Percentiles rank a stretch among this genome's conserved stretches.
Conservation (phyloP, 2,329 filamentous ascomycete species). For the Penicillium aurantiogriseum region DNA sequence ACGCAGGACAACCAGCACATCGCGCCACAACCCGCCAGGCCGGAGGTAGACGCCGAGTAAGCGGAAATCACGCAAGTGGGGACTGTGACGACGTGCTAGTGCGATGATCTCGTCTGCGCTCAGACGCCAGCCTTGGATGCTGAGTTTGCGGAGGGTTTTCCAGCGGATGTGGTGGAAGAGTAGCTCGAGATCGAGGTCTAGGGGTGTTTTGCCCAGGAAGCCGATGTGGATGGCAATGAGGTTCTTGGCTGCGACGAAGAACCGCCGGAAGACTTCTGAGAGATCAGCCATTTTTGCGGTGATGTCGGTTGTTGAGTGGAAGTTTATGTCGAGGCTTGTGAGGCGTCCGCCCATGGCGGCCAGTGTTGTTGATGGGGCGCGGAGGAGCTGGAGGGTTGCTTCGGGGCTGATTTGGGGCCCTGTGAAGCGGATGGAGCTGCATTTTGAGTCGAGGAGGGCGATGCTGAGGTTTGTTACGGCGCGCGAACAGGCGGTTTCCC, state of each 20-base stretch:
- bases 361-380: conserved; percentile 49
- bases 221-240: conserved; percentile 64
- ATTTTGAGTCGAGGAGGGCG: conserved; percentile 57
- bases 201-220: conserved; percentile 57
- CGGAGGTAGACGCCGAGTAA: conserved; percentile 62
- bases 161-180: conserved; percentile 63
- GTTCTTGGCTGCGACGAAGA: conserved; percentile 60
- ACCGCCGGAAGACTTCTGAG: conserved; percentile 55
- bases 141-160: conserved; percentile 61
- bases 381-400: conserved; percentile 54
- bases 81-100: conserved; percentile 56
- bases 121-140: conserved; percentile 64
- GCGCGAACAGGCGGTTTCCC: conserved; percentile 63
- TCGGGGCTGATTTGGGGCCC: conserved; percentile 63
- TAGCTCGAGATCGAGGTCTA: conserved; percentile 58
- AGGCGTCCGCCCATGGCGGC: conserved; percentile 56
- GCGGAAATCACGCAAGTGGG: conserved; percentile 58
- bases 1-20: conserved; percentile 58
- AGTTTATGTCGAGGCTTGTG: conserved; percentile 63
- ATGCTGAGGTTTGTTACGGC: conserved; percentile 58
- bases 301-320: conserved; percentile 58
- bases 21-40: conserved; percentile 59
- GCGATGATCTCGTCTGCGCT: conserved; percentile 60
- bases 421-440: conserved; percentile 59
- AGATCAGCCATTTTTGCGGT: conserved; percentile 58